A percentile compares a stretch with the other conserved stretches of the same genome.
Evolutionary conservation across 257 asterid species (phyloP).

Genomic region (Nyctanthes arbortristis): DNA sequence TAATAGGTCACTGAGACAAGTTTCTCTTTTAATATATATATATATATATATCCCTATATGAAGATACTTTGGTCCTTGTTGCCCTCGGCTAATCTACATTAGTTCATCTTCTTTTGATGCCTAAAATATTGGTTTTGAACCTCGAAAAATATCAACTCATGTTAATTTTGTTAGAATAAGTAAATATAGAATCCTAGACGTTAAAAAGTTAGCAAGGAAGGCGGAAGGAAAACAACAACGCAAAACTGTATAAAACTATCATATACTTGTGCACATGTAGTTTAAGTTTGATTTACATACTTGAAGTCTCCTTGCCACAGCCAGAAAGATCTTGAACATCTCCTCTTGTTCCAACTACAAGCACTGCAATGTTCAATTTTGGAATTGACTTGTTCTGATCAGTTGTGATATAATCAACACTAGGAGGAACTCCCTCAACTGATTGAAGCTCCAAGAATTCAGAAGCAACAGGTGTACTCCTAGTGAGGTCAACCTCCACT

Average conservation of each 20-base stretch:
- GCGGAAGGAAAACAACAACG: neutral
- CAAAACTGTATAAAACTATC: conserved; percentile 3
- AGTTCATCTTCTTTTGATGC: neutral
- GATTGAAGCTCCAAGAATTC: conserved; percentile 75
- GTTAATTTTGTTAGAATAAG: neutral
- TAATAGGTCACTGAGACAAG: neutral
- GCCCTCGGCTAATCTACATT: neutral
- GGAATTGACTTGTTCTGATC: conserved; percentile 66
- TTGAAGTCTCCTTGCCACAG: conserved; percentile 89
- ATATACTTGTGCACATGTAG: neutral
- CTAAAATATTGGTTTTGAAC: neutral
- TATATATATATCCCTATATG: too few species aligned
- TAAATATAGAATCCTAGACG: neutral
- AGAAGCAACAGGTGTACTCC: conserved; percentile 71
- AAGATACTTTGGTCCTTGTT: neutral
- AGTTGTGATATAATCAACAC: conserved; percentile 41
- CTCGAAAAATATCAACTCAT: neutral
- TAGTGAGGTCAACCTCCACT: conserved; percentile 81
- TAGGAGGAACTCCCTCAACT: conserved; percentile 45
- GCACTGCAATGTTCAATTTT: conserved; percentile 77
- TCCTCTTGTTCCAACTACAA: conserved; percentile 98
- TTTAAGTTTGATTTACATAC: conserved; percentile 28
- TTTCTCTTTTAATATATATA: too few species aligned
- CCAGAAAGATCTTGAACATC: conserved; percentile 98
- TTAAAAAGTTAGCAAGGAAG: neutral